Evolutionary conservation across 805 yeast genomes (phyloP).

Genomic region (Kodamaea lidongshanica): DNA sequence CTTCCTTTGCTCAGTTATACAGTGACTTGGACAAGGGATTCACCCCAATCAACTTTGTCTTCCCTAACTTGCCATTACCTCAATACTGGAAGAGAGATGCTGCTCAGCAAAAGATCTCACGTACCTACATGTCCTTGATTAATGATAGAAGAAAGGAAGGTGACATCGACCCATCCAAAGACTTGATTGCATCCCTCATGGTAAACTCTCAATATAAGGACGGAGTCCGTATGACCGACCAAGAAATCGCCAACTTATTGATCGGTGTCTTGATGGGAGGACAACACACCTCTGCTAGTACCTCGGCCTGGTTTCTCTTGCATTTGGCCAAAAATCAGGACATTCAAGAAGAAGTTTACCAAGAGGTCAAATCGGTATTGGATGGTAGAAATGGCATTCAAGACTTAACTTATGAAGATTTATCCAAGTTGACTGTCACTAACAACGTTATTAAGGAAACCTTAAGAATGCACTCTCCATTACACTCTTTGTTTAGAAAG

Average conservation of each 20-base stretch:
- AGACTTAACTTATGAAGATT: conserved; percentile 73
- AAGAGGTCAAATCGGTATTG: conserved; percentile 65
- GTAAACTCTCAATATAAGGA: conserved; percentile 81
- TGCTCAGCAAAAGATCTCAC: conserved; percentile 78
- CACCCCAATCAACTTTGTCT: conserved; percentile 91
- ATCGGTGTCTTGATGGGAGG: conserved; percentile 99
- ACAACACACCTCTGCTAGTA: conserved; percentile 95
- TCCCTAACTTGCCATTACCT: conserved; percentile 88
- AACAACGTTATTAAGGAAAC: conserved; percentile 88
- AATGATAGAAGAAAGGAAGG: conserved; percentile 64
- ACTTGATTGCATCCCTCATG: conserved; percentile 84
- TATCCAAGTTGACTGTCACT: conserved; percentile 74
- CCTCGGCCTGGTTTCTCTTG: conserved; percentile 89
- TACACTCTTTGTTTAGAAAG: conserved; percentile 92
- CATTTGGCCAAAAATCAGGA: conserved; percentile 87
- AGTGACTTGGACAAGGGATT: conserved; percentile 94
- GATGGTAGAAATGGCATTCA: conserved; percentile 35
- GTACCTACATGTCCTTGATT: conserved; percentile 76
- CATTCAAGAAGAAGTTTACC: conserved; percentile 71
- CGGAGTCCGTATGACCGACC: conserved; percentile 90
- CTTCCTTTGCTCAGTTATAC: conserved; percentile 77
- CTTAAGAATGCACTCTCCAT: conserved; percentile 90
- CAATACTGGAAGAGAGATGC: conserved; percentile 76
- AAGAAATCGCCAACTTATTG: conserved; percentile 85
- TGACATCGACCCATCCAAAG: conserved; percentile 73